A percentile compares a stretch with the other conserved stretches of the same genome.
Conservation (phyloP, 441 rosid genomes). For the Pelargonium fulgidum region DNA sequence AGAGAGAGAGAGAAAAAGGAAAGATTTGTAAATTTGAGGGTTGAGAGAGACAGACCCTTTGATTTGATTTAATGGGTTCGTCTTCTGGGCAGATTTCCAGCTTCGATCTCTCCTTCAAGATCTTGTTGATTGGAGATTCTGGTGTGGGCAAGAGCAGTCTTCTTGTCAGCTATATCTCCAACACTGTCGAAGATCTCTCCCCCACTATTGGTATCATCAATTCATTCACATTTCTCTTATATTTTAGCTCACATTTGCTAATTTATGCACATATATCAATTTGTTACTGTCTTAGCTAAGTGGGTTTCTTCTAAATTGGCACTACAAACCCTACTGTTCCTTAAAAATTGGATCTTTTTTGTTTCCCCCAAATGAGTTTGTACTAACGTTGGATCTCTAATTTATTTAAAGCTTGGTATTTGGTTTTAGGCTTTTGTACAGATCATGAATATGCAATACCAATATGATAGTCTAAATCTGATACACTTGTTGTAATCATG, state of each 20-base stretch:
- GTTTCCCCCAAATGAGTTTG: background rate
- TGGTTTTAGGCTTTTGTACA: too few species aligned
- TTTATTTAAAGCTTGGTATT: background rate
- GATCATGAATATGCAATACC: too few species aligned
- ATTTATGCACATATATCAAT: background rate
- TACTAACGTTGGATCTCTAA: constrained; percentile 19
- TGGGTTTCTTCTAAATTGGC: background rate
- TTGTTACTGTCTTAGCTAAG: background rate
- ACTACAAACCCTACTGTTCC: background rate
- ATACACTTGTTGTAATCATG: background rate
- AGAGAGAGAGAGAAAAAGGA: background rate
- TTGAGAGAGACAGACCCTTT: background rate
- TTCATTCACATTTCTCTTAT: background rate
- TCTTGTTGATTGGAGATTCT: constrained; percentile 62
- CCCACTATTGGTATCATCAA: constrained; percentile 51
- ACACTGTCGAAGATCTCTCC: constrained; percentile 36
- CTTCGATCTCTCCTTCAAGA: constrained; percentile 55
- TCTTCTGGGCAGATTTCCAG: constrained; percentile 44
- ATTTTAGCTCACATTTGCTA: background rate
- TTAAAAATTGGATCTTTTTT: background rate
- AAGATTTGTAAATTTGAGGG: constrained; percentile 11
- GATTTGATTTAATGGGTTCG: constrained; percentile 37
- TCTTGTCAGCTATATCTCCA: constrained; percentile 55
- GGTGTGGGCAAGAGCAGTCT: constrained; percentile 64
- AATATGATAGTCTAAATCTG: too few species aligned